Evolutionary conservation across 2,329 filamentous ascomycete genomes (phyloP).

Genomic region (Ophidiomyces ophidiicola): DNA sequence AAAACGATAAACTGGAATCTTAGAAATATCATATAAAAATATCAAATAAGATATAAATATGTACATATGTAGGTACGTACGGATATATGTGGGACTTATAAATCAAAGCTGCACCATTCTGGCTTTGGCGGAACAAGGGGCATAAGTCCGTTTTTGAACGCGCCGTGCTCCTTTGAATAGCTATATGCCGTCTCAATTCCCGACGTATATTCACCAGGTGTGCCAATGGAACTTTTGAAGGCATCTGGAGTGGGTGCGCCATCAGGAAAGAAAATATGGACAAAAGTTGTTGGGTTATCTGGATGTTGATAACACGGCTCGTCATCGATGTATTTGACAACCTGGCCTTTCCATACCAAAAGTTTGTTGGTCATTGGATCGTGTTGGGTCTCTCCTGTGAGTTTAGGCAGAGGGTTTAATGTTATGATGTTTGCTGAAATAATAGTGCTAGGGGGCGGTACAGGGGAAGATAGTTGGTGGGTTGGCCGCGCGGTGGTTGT

Average conservation of each 20-base stretch:
- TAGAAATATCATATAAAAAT: too few relatives aligned
- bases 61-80: too few relatives aligned
- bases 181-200: slow-evolving; percentile 50
- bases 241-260: slow-evolving; percentile 47
- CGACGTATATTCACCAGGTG: slow-evolving; percentile 39
- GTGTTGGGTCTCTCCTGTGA: slow-evolving; percentile 28
- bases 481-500: slow-evolving; percentile 20
- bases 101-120: slow-evolving; percentile 63
- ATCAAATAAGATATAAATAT: too few relatives aligned
- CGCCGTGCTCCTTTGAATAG: slow-evolving; percentile 51
- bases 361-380: slow-evolving; percentile 33
- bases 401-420: slow-evolving; percentile 16
- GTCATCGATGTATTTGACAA: slow-evolving; percentile 46
- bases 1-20: too few relatives aligned
- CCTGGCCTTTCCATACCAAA: slow-evolving; percentile 50
- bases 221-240: slow-evolving; percentile 40
- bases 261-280: slow-evolving; percentile 60
- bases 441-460: slow-evolving; percentile 9
- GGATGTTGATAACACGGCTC: slow-evolving; percentile 41
- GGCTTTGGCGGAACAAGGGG: slow-evolving; percentile 65
- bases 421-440: slow-evolving; percentile 14
- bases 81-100: too few relatives aligned
- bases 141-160: slow-evolving; percentile 58
- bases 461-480: background rate
- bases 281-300: slow-evolving; percentile 44